Conservation (phyloP, 2,329 filamentous ascomycete species). For the Hypoxylon rubiginosum region DNA sequence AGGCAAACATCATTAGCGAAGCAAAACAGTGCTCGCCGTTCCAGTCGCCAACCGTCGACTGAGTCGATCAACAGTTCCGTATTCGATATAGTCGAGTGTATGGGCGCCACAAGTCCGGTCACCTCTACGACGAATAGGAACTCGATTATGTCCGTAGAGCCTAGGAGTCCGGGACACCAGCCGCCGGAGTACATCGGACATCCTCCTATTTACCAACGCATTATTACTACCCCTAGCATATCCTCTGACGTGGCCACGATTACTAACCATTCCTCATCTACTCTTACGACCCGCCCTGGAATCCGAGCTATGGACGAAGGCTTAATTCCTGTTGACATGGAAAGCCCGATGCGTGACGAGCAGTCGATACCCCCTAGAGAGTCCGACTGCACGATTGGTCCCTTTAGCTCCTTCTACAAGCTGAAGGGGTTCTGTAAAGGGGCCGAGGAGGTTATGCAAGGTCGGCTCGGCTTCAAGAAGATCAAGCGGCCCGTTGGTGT, state of each 20-base stretch:
- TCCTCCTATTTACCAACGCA: constrained; percentile 45
- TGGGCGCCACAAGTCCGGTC: constrained; percentile 42
- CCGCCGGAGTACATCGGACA: constrained; percentile 42
- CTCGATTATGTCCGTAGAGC: constrained; percentile 37
- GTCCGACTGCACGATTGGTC: constrained; percentile 59
- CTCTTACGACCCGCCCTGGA: constrained; percentile 32
- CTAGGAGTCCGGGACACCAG: constrained; percentile 36
- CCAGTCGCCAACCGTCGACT: constrained; percentile 50
- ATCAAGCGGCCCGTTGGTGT: constrained; percentile 63
- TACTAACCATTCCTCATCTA: constrained; percentile 41
- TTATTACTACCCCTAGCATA: constrained; percentile 23
- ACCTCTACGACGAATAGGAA: constrained; percentile 40
- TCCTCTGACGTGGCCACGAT: constrained; percentile 36
- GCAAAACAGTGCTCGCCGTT: constrained; percentile 39
- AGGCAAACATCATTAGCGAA: constrained; percentile 46
- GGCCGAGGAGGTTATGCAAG: constrained; percentile 63
- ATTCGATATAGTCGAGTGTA: constrained; percentile 51
- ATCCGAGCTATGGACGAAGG: constrained; percentile 49
- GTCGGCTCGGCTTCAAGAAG: constrained; percentile 64
- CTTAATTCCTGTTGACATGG: constrained; percentile 55
- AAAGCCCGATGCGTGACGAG: constrained; percentile 39
- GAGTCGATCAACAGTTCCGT: constrained; percentile 56
- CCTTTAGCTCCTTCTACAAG: constrained; percentile 64
- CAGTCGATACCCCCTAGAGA: constrained; percentile 43
- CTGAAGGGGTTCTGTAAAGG: constrained; percentile 69